Conservation (phyloP, 495 filamentous ascomycete genomes). For the Lasiosphaeria ovina region DNA sequence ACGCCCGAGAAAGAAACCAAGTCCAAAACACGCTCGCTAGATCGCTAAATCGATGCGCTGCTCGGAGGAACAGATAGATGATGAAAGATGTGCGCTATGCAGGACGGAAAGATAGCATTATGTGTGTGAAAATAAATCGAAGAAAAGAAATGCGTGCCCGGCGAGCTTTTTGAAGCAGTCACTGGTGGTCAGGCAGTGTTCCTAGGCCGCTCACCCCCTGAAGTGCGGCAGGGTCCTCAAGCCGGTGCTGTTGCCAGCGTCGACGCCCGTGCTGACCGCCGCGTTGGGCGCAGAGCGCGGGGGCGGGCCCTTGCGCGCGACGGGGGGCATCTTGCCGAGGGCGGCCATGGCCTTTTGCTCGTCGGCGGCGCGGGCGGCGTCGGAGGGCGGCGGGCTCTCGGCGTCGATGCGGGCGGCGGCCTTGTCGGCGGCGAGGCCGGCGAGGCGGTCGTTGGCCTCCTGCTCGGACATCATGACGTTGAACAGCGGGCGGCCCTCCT, state of each 20-base stretch:
- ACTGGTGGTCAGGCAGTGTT: too few relatives aligned
- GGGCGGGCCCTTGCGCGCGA: slow-evolving; percentile 16
- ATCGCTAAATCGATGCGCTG: too few relatives aligned
- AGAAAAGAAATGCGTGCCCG: too few relatives aligned
- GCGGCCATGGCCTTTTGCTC: slow-evolving; percentile 18
- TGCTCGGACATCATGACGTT: slow-evolving; percentile 58
- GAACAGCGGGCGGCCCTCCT: slow-evolving; percentile 55
- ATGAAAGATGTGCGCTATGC: too few relatives aligned
- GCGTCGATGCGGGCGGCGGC: slow-evolving; percentile 13
- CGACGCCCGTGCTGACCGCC: slow-evolving; percentile 9
- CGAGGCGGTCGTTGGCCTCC: slow-evolving; percentile 46
- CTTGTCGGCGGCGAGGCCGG: slow-evolving; percentile 33
- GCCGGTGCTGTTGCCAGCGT: slow-evolving; percentile 10
- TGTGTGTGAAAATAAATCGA: too few relatives aligned
- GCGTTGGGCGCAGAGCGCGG: not conserved
- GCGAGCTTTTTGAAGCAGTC: too few relatives aligned
- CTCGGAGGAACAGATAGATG: too few relatives aligned
- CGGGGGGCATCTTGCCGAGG: slow-evolving; percentile 18
- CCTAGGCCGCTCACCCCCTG: slow-evolving; percentile 1
- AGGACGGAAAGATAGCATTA: too few relatives aligned
- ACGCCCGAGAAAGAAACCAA: too few relatives aligned
- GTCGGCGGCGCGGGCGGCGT: slow-evolving; percentile 14
- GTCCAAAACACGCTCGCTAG: too few relatives aligned
- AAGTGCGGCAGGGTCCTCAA: slow-evolving; percentile 20
- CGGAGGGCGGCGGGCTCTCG: not conserved